Evolutionary conservation across 441 rosid genomes (phyloP).

Genomic region (Corymbia calophylla): DNA sequence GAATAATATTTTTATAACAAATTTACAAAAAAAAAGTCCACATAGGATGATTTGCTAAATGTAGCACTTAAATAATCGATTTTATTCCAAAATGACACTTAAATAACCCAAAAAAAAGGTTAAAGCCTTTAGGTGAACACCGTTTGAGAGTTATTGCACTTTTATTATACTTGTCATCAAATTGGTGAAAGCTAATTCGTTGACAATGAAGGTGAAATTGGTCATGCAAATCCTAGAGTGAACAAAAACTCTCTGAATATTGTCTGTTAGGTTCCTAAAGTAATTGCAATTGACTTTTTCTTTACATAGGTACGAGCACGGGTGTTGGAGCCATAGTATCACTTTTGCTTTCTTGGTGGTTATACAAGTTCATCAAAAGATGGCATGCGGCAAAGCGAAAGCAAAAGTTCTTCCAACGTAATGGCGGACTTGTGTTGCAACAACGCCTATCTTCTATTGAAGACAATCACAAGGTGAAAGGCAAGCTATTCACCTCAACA

Average conservation of each 20-base stretch:
- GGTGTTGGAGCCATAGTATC: background rate
- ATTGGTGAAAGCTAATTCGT: background rate
- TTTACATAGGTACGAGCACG: background rate
- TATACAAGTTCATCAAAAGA: background rate
- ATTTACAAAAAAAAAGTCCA: too few species aligned
- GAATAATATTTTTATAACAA: too few species aligned
- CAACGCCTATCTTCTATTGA: background rate
- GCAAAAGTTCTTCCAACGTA: background rate
- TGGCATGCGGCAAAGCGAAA: background rate
- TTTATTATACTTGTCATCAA: too few species aligned
- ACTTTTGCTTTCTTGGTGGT: background rate
- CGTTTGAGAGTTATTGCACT: too few species aligned
- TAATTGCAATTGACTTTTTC: background rate
- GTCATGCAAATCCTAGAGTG: background rate
- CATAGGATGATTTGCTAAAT: too few species aligned
- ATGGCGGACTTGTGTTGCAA: background rate
- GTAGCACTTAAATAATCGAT: too few species aligned
- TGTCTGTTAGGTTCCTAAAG: background rate
- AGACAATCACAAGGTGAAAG: background rate
- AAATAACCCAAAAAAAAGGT: too few species aligned
- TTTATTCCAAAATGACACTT: too few species aligned
- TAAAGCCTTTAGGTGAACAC: too few species aligned
- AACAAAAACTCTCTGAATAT: background rate
- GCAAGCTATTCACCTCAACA: background rate
- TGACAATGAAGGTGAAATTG: background rate